These are phyloP conservation scores for Acrocalymma vagum DNA, from an alignment of 2,329 filamentous ascomycete genomes.

Conservation along the genomic window DNA sequence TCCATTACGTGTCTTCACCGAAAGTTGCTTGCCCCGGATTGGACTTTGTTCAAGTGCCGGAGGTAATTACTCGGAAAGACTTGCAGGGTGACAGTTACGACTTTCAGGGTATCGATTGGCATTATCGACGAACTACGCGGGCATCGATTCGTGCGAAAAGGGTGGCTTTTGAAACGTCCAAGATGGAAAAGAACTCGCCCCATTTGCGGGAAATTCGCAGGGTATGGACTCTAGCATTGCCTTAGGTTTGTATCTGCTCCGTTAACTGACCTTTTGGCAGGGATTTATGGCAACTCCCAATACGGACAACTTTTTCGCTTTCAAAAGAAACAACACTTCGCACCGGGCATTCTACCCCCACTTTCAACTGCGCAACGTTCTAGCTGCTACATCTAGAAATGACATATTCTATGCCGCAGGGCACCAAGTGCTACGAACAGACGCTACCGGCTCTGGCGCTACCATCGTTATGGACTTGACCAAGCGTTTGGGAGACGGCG, in stretches of 20 bases:
- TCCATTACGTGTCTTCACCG: constrained; percentile 25
- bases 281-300: constrained; percentile 38
- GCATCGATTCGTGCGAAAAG: constrained; percentile 33
- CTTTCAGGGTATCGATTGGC: constrained; percentile 50
- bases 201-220: constrained; percentile 24
- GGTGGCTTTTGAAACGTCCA: constrained; percentile 28
- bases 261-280: constrained; percentile 22
- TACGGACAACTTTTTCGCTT: constrained; percentile 57
- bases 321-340: constrained; percentile 58
- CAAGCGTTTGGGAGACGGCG: constrained; percentile 50
- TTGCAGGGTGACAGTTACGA: constrained; percentile 45
- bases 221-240: constrained; percentile 18
- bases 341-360: constrained; percentile 63
- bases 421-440: constrained; percentile 59
- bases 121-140: constrained; percentile 36
- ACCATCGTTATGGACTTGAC: constrained; percentile 60
- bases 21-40: constrained; percentile 26
- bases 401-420: constrained; percentile 63
- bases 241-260: neutral
- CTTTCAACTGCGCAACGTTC: constrained; percentile 67
- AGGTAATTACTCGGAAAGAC: constrained; percentile 38
- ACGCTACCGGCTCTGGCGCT: constrained; percentile 53
- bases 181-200: constrained; percentile 25
- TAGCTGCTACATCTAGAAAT: constrained; percentile 63
- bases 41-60: constrained; percentile 32